phyloP scores from a whole-genome alignment of 2,329 filamentous ascomycete species.

The Laburnicola sp. region DNA sequence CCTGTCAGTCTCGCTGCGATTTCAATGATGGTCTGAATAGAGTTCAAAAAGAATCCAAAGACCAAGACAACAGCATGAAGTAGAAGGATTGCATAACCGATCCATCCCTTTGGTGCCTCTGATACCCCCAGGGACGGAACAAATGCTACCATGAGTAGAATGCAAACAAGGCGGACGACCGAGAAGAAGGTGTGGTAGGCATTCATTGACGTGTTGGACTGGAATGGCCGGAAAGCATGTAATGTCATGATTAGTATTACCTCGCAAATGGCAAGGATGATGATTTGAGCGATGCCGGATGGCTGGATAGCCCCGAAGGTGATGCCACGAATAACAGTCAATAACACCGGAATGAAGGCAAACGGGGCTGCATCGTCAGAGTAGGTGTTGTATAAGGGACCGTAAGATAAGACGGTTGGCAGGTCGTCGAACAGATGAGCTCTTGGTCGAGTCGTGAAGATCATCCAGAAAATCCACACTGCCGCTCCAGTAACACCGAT shows the following conservation, averaged over 20 bases:
- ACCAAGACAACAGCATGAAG: slow-evolving; percentile 83
- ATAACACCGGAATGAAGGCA: slow-evolving; percentile 79
- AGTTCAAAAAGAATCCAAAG: slow-evolving; percentile 91
- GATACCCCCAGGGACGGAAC: slow-evolving; percentile 78
- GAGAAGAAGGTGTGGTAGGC: slow-evolving; percentile 89
- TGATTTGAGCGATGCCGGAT: slow-evolving; percentile 89
- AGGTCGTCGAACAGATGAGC: slow-evolving; percentile 92
- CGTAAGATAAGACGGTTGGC: slow-evolving; percentile 84
- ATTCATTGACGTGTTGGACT: slow-evolving; percentile 94
- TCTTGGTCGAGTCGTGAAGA: slow-evolving; percentile 77
- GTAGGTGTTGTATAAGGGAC: slow-evolving; percentile 95
- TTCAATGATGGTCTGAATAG: slow-evolving; percentile 86
- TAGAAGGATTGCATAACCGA: slow-evolving; percentile 87
- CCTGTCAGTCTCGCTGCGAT: slow-evolving; percentile 81
- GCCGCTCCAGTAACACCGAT: slow-evolving; percentile 72
- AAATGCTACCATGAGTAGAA: slow-evolving; percentile 64
- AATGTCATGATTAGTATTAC: slow-evolving; percentile 85
- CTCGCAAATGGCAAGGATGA: slow-evolving; percentile 90
- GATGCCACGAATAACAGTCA: slow-evolving; percentile 84
- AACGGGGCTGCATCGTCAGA: slow-evolving; percentile 91
- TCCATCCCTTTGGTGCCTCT: slow-evolving; percentile 85
- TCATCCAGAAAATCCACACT: slow-evolving; percentile 77
- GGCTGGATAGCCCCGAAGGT: slow-evolving; percentile 91
- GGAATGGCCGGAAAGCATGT: slow-evolving; percentile 87
- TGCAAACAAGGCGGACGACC: slow-evolving; percentile 70